Evolutionary conservation across 169 alveolate species (phyloP), one percentile per base, ranked within the genome.

Genomic region (Eimeria sp.): DNA sequence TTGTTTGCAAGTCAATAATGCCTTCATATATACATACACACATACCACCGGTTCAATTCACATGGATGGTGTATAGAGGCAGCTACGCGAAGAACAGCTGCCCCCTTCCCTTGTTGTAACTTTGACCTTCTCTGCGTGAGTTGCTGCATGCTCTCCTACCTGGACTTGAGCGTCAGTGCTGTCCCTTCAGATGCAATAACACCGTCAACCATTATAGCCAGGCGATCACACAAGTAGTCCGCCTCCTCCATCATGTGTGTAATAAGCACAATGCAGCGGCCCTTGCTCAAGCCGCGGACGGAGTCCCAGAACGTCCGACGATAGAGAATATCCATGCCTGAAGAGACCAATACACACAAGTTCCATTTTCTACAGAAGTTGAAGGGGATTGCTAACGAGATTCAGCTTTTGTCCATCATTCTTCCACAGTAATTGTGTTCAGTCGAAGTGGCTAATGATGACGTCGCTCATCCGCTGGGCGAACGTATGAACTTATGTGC

Each of bases 211-310:
- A 98, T 95, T 56, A 98, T 80, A 90, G 95, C 95, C 66, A 95
- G 49, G 85, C 89, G 88, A 74, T 96, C 97, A 71, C 98, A 96
- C 62, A 98, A 96, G 46, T 97, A 97, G 88, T 98, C 99, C 46
- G 99, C 99, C 93, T 98, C 99, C 82, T 98, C 99, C 99, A 98
- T 98, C 90, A 97, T 95, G 97, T 98, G 99, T 60, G 99, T 98
- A 20, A 98, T 97, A 87, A 98, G 95, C 33, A 98, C 97, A 90
- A 98, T 96, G 49, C 95, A 74, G 14, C 95, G 72, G 18, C 95
- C 46, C 49, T 46, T 37, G 95, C 95, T 76, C 76, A 77, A 72
- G 33, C 66, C 40, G 72, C 89, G 91, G 76, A 89, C 78, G 30
- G 89, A 58, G 46, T 49, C 98, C 99, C 99, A 98, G n/a, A 98